Conservation (phyloP, 73 alveolate species). For the Symbiodinium natans region DNA sequence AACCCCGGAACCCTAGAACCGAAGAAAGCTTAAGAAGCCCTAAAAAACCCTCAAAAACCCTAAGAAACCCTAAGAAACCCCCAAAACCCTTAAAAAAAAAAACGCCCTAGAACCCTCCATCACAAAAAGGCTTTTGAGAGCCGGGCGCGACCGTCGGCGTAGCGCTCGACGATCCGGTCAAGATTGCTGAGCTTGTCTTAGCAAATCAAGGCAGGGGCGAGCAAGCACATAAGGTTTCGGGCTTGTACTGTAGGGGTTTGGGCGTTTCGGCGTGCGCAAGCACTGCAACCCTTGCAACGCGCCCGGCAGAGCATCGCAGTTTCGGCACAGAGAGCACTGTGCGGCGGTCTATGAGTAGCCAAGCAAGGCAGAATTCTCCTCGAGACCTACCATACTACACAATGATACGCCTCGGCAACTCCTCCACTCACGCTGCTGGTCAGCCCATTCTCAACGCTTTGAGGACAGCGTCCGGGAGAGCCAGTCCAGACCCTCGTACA, state of each 20-base stretch:
- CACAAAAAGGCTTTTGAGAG: background rate
- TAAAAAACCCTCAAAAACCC: too few relatives aligned
- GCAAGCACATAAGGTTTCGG: background rate
- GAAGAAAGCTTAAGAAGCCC: too few relatives aligned
- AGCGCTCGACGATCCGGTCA: conserved; percentile 86
- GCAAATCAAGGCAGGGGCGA: background rate
- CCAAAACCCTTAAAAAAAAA: too few relatives aligned
- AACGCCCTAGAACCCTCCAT: too few relatives aligned
- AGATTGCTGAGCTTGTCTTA: conserved; percentile 60
- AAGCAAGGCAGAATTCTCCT: background rate
- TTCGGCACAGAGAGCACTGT: background rate
- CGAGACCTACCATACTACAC: conserved; percentile 56
- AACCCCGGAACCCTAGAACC: too few relatives aligned
- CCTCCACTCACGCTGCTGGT: background rate
- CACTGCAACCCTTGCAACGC: too few relatives aligned
- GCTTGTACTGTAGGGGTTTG: too few relatives aligned
- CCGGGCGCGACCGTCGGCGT: conserved; percentile 55
- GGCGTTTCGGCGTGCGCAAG: too few relatives aligned
- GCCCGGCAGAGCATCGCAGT: background rate
- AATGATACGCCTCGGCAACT: conserved; percentile 55
- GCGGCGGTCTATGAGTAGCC: conserved; percentile 3
- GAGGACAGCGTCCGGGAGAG: conserved; percentile 84
- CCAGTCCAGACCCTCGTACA: conserved; percentile 98
- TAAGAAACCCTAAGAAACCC: too few relatives aligned
- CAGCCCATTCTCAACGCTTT: conserved; percentile 19